Percentiles rank a stretch among this genome's conserved stretches.
Evolutionary conservation across 1,284 basidiomycete genomes (phyloP).

Genomic region (Ustilago trichophora): DNA sequence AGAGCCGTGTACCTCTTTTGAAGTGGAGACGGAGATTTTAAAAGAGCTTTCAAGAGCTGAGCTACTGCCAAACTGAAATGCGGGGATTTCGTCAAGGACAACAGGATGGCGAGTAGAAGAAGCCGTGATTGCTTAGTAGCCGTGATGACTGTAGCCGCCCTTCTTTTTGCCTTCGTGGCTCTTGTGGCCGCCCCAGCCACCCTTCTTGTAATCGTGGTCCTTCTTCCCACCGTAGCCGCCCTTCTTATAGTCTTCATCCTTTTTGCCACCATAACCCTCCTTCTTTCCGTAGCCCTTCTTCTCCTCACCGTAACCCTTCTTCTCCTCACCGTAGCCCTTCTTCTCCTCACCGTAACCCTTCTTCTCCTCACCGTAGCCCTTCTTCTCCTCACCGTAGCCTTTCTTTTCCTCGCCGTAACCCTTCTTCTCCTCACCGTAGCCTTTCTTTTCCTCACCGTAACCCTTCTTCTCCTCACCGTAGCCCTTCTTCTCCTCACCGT

Average conservation of each 20-base stretch:
- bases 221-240: conserved; percentile 3
- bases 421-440: too few species aligned
- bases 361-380: too few species aligned
- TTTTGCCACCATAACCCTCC: conserved; percentile 1
- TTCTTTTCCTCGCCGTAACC: too few species aligned
- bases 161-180: too few species aligned
- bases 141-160: too few species aligned
- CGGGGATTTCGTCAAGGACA: not conserved
- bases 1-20: not conserved
- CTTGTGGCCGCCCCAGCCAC: conserved; percentile 3
- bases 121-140: not conserved
- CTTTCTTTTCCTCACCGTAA: conserved; percentile 9
- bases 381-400: too few species aligned
- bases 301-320: conserved; percentile 1
- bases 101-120: not conserved
- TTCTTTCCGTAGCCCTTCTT: conserved; percentile 6
- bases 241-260: conserved; percentile 7
- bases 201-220: conserved; percentile 13
- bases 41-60: not conserved
- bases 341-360: conserved; percentile 1
- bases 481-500: conserved; percentile 6
- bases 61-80: not conserved
- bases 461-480: conserved; percentile 1
- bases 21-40: too few species aligned
- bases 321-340: too few species aligned